Evolutionary conservation across 345 rosid species (phyloP).

Genomic region (Citrus medica): DNA sequence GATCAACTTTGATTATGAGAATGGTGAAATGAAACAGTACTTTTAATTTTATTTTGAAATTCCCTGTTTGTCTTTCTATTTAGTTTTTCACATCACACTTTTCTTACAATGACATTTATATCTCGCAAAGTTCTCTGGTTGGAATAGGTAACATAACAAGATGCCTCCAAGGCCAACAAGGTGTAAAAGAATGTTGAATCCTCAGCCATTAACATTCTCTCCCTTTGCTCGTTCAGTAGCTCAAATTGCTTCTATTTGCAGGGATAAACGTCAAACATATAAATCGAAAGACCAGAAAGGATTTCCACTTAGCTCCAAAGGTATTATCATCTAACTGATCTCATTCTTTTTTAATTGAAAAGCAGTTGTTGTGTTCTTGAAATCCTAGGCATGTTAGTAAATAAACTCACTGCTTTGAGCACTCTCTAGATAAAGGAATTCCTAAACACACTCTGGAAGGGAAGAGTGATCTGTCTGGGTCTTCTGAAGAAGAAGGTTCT

Average conservation of each 20-base stretch:
- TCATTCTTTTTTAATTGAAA: neutral
- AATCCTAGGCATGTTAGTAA: neutral
- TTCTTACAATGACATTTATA: neutral
- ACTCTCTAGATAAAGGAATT: slow-evolving; percentile 22
- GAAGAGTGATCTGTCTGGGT: slow-evolving; percentile 27
- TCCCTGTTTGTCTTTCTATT: too few relatives aligned
- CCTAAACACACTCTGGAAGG: slow-evolving; percentile 14
- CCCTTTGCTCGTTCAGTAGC: slow-evolving; percentile 70
- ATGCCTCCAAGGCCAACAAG: slow-evolving; percentile 49
- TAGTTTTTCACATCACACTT: neutral
- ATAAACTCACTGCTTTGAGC: neutral
- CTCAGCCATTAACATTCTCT: slow-evolving; percentile 61
- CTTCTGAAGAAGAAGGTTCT: slow-evolving; percentile 64
- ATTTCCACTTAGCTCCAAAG: slow-evolving; percentile 25
- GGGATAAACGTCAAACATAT: slow-evolving; percentile 25
- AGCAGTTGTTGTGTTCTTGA: slow-evolving; percentile 4
- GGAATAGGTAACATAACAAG: slow-evolving; percentile 19
- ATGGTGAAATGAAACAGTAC: too few relatives aligned
- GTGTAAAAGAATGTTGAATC: slow-evolving; percentile 21
- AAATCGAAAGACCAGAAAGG: slow-evolving; percentile 14
- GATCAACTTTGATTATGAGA: too few relatives aligned
- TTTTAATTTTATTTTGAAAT: too few relatives aligned
- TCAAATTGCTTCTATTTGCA: slow-evolving; percentile 29
- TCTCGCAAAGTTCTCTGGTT: neutral
- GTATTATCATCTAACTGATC: slow-evolving; percentile 14